Conservation (phyloP, 306 rosid species). For the Corylus avellana region DNA sequence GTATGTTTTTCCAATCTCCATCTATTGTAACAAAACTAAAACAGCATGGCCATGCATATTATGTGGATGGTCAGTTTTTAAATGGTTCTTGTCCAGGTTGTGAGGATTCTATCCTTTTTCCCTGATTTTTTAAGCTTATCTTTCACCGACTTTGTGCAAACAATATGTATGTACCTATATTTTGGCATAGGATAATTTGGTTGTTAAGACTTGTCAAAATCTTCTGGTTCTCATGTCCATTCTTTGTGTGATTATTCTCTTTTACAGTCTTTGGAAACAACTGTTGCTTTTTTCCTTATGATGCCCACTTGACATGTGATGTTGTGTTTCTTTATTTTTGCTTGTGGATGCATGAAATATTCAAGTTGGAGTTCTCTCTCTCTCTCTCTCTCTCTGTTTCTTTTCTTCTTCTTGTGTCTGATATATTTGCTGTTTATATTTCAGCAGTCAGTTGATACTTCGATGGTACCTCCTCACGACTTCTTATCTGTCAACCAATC, state of each 20-base stretch:
- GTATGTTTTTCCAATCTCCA: neutral
- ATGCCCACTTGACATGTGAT: neutral
- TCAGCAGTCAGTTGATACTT: conserved; percentile 66
- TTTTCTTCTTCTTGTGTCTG: conserved; percentile 14
- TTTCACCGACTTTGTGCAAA: neutral
- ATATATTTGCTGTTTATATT: conserved; percentile 16
- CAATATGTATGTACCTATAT: neutral
- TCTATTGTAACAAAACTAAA: neutral
- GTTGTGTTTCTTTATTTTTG: neutral
- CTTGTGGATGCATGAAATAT: neutral
- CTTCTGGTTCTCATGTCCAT: neutral
- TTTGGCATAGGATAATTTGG: neutral
- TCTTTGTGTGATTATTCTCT: conserved; percentile 7
- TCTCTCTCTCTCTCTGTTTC: neutral
- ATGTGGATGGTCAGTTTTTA: neutral
- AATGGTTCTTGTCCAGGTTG: neutral
- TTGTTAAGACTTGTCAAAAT: neutral
- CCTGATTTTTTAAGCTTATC: neutral
- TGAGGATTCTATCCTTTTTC: neutral
- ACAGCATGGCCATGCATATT: neutral
- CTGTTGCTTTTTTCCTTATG: conserved; percentile 11
- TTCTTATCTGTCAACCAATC: conserved; percentile 54
- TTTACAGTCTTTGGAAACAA: conserved; percentile 10
- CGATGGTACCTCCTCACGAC: conserved; percentile 64
- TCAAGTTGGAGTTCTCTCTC: no score